Evolutionary conservation across 169 alveolate species (phyloP).

Genomic region (Eimeria maxima): DNA sequence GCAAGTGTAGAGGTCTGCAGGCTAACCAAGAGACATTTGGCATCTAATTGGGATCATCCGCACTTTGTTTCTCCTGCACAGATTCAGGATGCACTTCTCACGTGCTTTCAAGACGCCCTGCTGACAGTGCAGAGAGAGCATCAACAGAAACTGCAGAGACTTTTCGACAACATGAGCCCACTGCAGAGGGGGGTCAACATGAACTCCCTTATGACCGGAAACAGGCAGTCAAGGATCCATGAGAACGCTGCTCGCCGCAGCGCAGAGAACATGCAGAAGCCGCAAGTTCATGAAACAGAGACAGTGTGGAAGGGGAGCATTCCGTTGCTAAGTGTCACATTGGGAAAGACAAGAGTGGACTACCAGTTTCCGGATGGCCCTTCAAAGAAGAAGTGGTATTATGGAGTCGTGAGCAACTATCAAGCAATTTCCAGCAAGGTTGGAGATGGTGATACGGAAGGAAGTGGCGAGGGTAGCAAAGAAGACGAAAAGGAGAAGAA

Average conservation of each 20-base stretch:
- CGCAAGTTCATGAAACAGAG: slow-evolving; percentile 33
- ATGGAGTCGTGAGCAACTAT: slow-evolving; percentile 69
- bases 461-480: background rate
- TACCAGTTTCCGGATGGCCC: slow-evolving; percentile 54
- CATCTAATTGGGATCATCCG: slow-evolving; percentile 90
- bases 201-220: slow-evolving; percentile 15
- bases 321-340: slow-evolving; percentile 80
- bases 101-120: slow-evolving; percentile 88
- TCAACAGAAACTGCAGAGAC: slow-evolving; percentile 46
- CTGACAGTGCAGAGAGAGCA: slow-evolving; percentile 77
- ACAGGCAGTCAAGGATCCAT: slow-evolving; percentile 21
- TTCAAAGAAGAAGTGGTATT: slow-evolving; percentile 66
- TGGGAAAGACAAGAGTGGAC: slow-evolving; percentile 83
- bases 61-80: slow-evolving; percentile 85
- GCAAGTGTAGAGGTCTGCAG: slow-evolving; percentile 90
- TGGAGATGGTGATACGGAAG: background rate
- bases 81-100: slow-evolving; percentile 87
- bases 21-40: slow-evolving; percentile 86
- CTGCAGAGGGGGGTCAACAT: slow-evolving; percentile 45
- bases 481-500: slow-evolving; percentile 64
- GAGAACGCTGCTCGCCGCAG: slow-evolving; percentile 57
- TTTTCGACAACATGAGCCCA: slow-evolving; percentile 56
- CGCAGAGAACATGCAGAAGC: slow-evolving; percentile 18
- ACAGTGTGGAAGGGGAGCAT: slow-evolving; percentile 69
- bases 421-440: slow-evolving; percentile 68